Conservation (phyloP, 140 eudicot genomes). For the Senecio squalidus region DNA sequence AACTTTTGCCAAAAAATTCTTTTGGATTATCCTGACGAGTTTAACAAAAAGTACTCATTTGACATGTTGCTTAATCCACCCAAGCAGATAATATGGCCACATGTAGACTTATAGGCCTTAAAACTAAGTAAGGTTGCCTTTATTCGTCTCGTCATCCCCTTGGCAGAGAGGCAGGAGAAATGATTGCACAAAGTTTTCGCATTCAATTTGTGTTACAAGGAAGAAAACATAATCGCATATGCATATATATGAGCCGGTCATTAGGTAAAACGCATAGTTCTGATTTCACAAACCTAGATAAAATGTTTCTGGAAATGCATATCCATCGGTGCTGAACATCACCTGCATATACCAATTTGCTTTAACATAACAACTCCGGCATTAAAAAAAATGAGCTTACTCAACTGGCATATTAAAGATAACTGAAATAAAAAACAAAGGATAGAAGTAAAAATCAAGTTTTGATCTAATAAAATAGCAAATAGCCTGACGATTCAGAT, state of each 20-base stretch:
- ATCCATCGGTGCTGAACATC: conserved; percentile 97
- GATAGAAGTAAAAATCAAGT: background rate
- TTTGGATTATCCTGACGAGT: no score
- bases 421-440: conserved; percentile 1
- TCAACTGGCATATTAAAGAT: background rate
- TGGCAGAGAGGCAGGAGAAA: background rate
- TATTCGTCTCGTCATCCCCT: background rate
- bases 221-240: no score
- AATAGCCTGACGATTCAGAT: background rate
- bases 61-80: background rate
- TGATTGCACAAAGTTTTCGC: background rate
- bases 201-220: no score
- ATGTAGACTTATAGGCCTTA: background rate
- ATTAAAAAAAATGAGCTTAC: background rate
- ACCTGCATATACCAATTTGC: conserved; percentile 47
- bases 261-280: background rate
- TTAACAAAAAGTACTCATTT: background rate
- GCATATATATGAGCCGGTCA: background rate
- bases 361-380: conserved; percentile 10
- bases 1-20: no score
- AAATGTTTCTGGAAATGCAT: conserved; percentile 85
- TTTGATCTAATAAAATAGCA: background rate
- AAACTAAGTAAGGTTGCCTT: background rate
- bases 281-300: conserved; percentile 68
- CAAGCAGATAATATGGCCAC: background rate